Conservation (phyloP, 805 yeast species). For the Suhomyces vadensis region DNA sequence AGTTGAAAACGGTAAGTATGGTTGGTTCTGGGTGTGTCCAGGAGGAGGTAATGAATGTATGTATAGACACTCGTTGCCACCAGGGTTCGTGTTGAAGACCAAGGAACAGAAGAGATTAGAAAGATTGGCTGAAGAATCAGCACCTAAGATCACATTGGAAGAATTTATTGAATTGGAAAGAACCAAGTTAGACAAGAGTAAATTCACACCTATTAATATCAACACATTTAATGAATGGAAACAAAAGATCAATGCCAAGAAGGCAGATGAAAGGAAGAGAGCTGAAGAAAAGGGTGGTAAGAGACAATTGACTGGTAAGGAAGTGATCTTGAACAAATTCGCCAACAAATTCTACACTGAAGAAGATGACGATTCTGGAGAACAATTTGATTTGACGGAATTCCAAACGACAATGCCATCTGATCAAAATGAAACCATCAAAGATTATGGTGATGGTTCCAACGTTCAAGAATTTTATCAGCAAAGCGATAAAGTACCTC, state of each 20-base stretch:
- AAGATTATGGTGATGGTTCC: conserved; percentile 74
- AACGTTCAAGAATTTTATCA: conserved; percentile 29
- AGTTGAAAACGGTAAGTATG: conserved; percentile 94
- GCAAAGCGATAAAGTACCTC: conserved; percentile 6
- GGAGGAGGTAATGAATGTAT: conserved; percentile 91
- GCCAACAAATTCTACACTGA: conserved; percentile 56
- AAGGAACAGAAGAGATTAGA: conserved; percentile 93
- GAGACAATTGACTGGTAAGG: conserved; percentile 64
- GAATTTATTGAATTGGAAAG: conserved; percentile 95
- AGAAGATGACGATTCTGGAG: conserved; percentile 49
- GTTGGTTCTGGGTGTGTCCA: conserved; percentile 99
- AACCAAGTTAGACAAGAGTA: conserved; percentile 70
- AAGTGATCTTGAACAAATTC: conserved; percentile 62
- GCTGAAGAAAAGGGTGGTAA: conserved; percentile 39
- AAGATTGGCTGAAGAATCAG: conserved; percentile 75
- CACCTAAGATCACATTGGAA: conserved; percentile 90
- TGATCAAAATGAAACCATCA: conserved; percentile 47
- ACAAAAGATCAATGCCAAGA: conserved; percentile 60
- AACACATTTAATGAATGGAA: conserved; percentile 86
- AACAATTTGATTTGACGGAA: conserved; percentile 57
- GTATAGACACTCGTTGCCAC: conserved; percentile 93
- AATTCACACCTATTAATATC: conserved; percentile 82
- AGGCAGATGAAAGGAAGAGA: conserved; percentile 37
- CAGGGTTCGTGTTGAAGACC: conserved; percentile 94
- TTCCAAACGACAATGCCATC: conserved; percentile 58